phyloP scores from a whole-genome alignment of 352 stramenopile species.

The Phytophthora sojae region DNA sequence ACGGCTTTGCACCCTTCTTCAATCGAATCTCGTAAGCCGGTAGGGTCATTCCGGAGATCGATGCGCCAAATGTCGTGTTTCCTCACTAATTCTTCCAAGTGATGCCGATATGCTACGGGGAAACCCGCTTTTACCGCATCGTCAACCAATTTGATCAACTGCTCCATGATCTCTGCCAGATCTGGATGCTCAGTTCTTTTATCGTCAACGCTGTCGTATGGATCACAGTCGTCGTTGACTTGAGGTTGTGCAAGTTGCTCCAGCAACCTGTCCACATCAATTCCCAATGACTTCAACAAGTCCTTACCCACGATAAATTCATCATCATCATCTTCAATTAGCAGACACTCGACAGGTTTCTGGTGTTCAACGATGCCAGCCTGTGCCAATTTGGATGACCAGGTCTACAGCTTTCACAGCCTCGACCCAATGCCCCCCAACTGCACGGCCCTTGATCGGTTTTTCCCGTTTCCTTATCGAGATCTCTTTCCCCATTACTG shows the following conservation, averaged over 20 bases:
- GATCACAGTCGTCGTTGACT: slow-evolving; percentile 5
- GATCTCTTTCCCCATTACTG: neutral
- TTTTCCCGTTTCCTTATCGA: neutral
- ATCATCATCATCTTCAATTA: slow-evolving; percentile 14
- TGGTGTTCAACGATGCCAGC: slow-evolving; percentile 5
- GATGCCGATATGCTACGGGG: no score
- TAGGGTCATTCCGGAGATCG: slow-evolving; percentile 8
- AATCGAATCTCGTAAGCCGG: slow-evolving; percentile 12
- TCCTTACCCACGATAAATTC: slow-evolving; percentile 19
- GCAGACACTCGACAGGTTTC: neutral
- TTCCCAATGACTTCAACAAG: slow-evolving; percentile 4
- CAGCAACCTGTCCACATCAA: slow-evolving; percentile 11
- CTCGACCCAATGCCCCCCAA: slow-evolving; percentile 14
- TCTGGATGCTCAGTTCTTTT: neutral
- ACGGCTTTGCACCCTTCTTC: slow-evolving; percentile 2
- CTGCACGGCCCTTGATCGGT: slow-evolving; percentile 1
- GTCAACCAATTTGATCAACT: neutral
- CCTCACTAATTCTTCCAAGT: no score
- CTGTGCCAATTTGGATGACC: neutral
- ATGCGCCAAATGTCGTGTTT: slow-evolving; percentile 18
- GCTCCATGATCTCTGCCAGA: neutral
- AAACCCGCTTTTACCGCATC: no score
- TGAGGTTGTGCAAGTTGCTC: slow-evolving; percentile 5
- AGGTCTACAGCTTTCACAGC: slow-evolving; percentile 7
- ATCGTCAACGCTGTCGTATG: slow-evolving; percentile 2